Conservation (phyloP, 164 flowering plant genomes). For the Houttuynia cordata region DNA sequence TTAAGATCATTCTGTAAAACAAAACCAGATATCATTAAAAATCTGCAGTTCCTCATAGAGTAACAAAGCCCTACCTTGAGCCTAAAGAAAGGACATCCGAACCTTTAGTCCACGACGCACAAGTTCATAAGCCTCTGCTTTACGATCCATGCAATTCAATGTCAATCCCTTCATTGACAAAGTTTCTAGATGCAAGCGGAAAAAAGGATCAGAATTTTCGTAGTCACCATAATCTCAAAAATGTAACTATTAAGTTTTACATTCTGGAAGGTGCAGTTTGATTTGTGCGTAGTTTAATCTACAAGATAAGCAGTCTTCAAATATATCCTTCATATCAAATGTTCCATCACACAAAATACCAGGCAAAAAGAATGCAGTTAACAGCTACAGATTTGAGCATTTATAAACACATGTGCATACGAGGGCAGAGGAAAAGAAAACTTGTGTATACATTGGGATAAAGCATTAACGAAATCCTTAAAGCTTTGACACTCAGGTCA, state of each 20-base stretch:
- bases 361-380: too few species aligned
- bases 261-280: too few species aligned
- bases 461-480: too few species aligned
- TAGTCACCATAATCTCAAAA: background rate
- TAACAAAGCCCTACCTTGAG: background rate
- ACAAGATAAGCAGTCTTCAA: too few species aligned
- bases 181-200: slow-evolving; percentile 42
- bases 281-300: too few species aligned
- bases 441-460: too few species aligned
- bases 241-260: background rate
- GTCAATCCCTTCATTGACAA: slow-evolving; percentile 98
- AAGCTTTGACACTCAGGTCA: too few species aligned
- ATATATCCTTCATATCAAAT: too few species aligned
- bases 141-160: slow-evolving; percentile 98
- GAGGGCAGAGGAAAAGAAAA: too few species aligned
- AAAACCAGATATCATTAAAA: slow-evolving; percentile 2
- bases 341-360: too few species aligned
- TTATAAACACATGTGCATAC: too few species aligned
- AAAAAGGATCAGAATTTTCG: background rate
- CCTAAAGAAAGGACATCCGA: slow-evolving; percentile 1
- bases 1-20: slow-evolving; percentile 88
- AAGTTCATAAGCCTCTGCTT: slow-evolving; percentile 96
- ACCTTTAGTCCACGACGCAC: slow-evolving; percentile 95
- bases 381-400: too few species aligned
- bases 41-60: background rate